Percentiles rank a stretch among this genome's conserved stretches.
Evolutionary conservation across 2,329 filamentous ascomycete genomes (phyloP).

Genomic region (Aspergillus melleus): DNA sequence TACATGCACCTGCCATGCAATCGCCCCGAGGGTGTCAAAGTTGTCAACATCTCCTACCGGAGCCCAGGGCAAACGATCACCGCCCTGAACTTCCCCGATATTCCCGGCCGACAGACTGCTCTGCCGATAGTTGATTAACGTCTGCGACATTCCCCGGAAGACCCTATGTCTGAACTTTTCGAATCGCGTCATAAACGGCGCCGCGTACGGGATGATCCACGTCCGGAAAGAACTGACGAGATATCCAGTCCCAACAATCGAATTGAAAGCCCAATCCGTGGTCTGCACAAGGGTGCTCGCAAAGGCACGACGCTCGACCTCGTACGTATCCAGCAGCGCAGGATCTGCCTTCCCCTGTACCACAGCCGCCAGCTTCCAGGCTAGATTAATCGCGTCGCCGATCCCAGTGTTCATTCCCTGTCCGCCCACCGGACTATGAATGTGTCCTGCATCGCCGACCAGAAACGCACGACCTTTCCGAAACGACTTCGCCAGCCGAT

Average conservation of each 20-base stretch:
- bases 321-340: conserved; percentile 50
- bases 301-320: conserved; percentile 50
- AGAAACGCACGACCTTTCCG: conserved; percentile 53
- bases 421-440: conserved; percentile 56
- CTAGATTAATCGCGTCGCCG: conserved; percentile 55
- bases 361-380: conserved; percentile 55
- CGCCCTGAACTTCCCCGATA: conserved; percentile 43
- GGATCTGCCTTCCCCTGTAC: conserved; percentile 40
- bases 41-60: conserved; percentile 26
- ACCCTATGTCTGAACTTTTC: conserved; percentile 17
- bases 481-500: conserved; percentile 45
- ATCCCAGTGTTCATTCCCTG: conserved; percentile 62
- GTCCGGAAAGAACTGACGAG: conserved; percentile 44
- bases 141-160: conserved; percentile 44
- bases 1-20: conserved; percentile 35
- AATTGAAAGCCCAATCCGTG: conserved; percentile 46
- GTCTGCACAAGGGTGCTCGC: conserved; percentile 44
- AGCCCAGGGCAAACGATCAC: conserved; percentile 47
- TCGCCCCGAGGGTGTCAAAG: conserved; percentile 24
- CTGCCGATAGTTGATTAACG: conserved; percentile 45
- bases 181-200: conserved; percentile 26
- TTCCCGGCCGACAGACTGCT: conserved; percentile 39
- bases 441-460: conserved; percentile 59
- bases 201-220: conserved; percentile 41
- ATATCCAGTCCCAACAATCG: conserved; percentile 39